Conservation (phyloP, 2,329 filamentous ascomycete genomes). For the Berkeleyomyces basicola region DNA sequence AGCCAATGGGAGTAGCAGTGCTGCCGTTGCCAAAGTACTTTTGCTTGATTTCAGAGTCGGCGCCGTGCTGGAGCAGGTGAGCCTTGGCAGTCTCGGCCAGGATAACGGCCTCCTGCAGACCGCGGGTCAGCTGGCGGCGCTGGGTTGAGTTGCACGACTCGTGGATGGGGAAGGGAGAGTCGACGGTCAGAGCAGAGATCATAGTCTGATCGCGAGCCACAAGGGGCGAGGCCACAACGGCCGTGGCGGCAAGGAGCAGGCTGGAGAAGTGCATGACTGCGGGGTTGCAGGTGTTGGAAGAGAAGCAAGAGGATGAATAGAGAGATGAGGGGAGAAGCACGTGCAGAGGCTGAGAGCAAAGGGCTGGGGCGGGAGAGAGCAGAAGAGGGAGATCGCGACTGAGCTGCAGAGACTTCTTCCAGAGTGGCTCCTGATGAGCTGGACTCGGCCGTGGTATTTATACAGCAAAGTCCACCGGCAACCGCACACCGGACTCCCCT, state of each 20-base stretch:
- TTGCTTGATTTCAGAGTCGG: constrained; percentile 39
- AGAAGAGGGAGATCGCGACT: not conserved
- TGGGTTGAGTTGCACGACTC: constrained; percentile 49
- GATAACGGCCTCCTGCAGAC: constrained; percentile 39
- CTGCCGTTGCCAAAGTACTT: constrained; percentile 51
- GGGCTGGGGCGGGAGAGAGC: not conserved
- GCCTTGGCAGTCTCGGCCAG: constrained; percentile 45
- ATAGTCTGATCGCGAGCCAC: not conserved
- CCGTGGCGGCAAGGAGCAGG: not conserved
- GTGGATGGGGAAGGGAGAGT: constrained; percentile 30
- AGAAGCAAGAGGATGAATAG: not conserved
- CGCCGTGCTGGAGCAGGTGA: constrained; percentile 41
- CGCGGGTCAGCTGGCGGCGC: constrained; percentile 35
- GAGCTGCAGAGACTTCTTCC: not conserved
- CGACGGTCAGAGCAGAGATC: not conserved
- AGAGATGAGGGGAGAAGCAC: not conserved
- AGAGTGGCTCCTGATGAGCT: not conserved
- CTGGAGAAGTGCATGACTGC: constrained; percentile 1
- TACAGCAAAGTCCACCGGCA: not conserved
- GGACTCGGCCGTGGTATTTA: not conserved
- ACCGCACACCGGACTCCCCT: not conserved
- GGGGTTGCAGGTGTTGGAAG: not conserved
- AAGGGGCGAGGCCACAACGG: not conserved
- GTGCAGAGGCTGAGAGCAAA: not conserved
- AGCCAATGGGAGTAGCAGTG: constrained; percentile 42